Conservation (phyloP, 495 filamentous ascomycete species). For the Chaetomium tenue region DNA sequence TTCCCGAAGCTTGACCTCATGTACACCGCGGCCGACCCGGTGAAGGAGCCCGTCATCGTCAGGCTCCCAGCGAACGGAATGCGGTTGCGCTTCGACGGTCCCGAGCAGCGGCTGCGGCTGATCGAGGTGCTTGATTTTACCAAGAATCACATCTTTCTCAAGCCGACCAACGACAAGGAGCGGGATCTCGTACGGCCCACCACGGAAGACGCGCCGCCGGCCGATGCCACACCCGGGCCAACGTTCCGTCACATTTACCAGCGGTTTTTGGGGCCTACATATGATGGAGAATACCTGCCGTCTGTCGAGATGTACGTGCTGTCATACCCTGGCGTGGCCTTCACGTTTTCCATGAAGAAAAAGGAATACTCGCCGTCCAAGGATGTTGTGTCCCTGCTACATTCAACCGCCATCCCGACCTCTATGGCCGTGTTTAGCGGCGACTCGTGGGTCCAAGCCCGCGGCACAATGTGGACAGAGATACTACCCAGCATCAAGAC, state of each 20-base stretch:
- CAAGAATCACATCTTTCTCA: slow-evolving; percentile 78
- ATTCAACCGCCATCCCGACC: slow-evolving; percentile 67
- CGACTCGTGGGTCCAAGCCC: slow-evolving; percentile 80
- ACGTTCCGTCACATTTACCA: slow-evolving; percentile 90
- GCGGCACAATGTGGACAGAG: slow-evolving; percentile 71
- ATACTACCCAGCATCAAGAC: slow-evolving; percentile 63
- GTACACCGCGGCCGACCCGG: slow-evolving; percentile 67
- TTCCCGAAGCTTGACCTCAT: slow-evolving; percentile 81
- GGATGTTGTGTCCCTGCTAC: slow-evolving; percentile 83
- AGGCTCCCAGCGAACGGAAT: slow-evolving; percentile 79
- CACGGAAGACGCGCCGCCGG: slow-evolving; percentile 39
- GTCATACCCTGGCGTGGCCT: slow-evolving; percentile 91
- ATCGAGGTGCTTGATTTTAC: slow-evolving; percentile 90
- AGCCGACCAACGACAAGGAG: slow-evolving; percentile 68
- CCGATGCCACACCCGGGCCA: slow-evolving; percentile 57
- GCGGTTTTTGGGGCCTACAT: slow-evolving; percentile 84
- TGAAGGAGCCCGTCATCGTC: slow-evolving; percentile 68
- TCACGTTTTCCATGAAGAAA: slow-evolving; percentile 77
- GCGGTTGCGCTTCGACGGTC: slow-evolving; percentile 87
- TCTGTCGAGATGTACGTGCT: slow-evolving; percentile 66
- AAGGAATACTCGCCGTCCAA: slow-evolving; percentile 76
- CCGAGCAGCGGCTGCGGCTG: slow-evolving; percentile 84
- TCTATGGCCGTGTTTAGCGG: slow-evolving; percentile 89
- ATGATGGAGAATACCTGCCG: slow-evolving; percentile 83
- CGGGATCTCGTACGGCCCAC: slow-evolving; percentile 73